Evolutionary conservation across 257 asterid genomes (phyloP).

Genomic region (Solanum verrucosum): DNA sequence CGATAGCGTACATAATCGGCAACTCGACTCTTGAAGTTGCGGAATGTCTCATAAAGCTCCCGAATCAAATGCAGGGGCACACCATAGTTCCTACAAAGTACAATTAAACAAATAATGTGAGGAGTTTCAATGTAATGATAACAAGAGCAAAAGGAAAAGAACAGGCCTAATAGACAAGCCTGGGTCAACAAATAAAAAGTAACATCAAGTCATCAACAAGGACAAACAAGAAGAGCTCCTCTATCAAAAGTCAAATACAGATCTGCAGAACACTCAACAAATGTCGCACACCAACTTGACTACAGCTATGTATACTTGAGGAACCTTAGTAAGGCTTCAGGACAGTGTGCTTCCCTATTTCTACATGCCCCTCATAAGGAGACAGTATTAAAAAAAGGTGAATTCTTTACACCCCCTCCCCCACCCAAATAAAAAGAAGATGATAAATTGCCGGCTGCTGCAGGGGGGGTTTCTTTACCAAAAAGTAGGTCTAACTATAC

Average conservation of each 20-base stretch:
- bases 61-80: slow-evolving; percentile 96
- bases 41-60: slow-evolving; percentile 92
- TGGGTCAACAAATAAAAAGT: not conserved
- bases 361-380: not conserved
- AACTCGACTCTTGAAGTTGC: slow-evolving; percentile 79
- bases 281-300: not conserved
- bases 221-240: not conserved
- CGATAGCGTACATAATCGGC: slow-evolving; percentile 92
- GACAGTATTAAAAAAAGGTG: not conserved
- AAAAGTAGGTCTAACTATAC: not conserved
- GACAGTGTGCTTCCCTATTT: not conserved
- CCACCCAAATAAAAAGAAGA: not conserved
- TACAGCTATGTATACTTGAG: not conserved
- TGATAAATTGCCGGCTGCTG: not conserved
- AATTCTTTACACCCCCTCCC: not conserved
- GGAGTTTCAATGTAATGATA: not conserved
- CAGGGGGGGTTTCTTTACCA: not conserved
- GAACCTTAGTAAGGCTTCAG: not conserved
- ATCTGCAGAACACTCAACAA: not conserved
- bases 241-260: not conserved
- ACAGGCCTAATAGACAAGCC: not conserved
- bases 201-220: not conserved
- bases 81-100: slow-evolving; percentile 65
- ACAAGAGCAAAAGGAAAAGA: not conserved
- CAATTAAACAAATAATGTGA: not conserved